Base-by-base conservation (phyloP, 148 eudicot genomes). In the Arbutus unedo region DNA sequence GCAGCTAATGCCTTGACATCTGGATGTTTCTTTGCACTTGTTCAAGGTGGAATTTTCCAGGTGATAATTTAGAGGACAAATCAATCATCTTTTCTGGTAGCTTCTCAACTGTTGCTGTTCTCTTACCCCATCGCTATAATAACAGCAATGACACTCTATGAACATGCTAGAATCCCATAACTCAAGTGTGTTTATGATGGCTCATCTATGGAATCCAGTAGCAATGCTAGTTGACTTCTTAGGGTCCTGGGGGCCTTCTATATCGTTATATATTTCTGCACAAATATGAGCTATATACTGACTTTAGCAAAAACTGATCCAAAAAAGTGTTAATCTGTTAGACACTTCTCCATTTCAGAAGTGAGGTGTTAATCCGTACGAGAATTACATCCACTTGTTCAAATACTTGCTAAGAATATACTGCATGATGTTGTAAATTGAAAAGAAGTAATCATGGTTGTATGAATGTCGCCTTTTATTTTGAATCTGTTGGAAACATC, bases 11-110 rank as follows among this genome's bases (percentile, higher is more conserved):
- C 87, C 48, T 45, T 91, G 57, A 84, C 97, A 77, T 94, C 97
- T 76, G 99, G 99, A 48, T 77, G 90, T 45, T 92, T 94, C 90
- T 96, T 96, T 90, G 95, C 98, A 62, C 93, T 96, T 51, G 88
- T 90, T 83, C 98, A 96, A 90, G 98, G 98, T 83, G 98, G 96
- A 82, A 81, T 96, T 74, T 96, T 89, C 89, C 83, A 94, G 97
- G 99, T 95, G 67, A 86, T 80, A 60, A 16, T 23, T 47, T 57
- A 18, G 38, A 62, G 11, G 2, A 14, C 75, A 49, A 72, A 41
- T 38, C 72, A 15, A 11, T 76, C 25, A 3, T 81, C 13, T 81
- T 81, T 25, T 66, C 9, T 16, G 50, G 43, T 18, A 19, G 47
- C 56, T 47, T 48, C 14, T 79, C 6, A 57, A 43, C 56, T 21